A percentile compares a stretch with the other conserved stretches of the same genome.
Evolutionary conservation across 2,329 filamentous ascomycete genomes (phyloP).

Genomic region (Cryphonectria nitschkei): DNA sequence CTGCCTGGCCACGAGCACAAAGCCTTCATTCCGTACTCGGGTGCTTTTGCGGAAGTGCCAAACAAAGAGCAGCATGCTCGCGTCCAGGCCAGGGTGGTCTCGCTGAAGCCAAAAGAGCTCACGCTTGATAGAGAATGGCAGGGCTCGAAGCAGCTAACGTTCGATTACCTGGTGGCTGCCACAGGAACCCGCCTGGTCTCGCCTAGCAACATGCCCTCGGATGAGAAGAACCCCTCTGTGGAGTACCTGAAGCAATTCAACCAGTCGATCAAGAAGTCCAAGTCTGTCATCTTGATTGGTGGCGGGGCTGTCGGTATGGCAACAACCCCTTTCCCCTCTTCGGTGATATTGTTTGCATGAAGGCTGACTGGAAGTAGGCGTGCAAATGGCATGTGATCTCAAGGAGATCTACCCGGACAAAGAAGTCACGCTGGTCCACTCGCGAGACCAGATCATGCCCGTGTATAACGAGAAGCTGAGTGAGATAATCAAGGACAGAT

Average conservation of each 20-base stretch:
- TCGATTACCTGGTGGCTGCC: constrained; percentile 49
- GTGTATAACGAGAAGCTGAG: constrained; percentile 47
- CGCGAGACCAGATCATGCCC: constrained; percentile 47
- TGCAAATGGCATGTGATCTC: constrained; percentile 54
- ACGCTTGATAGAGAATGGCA: constrained; percentile 42
- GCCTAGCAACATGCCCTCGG: constrained; percentile 41
- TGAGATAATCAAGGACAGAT: constrained; percentile 40
- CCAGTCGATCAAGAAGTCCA: constrained; percentile 36
- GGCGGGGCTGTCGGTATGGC: constrained; percentile 50
- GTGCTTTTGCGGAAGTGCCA: constrained; percentile 38
- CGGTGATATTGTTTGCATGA: not conserved
- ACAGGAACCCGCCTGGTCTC: constrained; percentile 45
- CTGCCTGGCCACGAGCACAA: constrained; percentile 47
- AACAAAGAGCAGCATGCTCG: constrained; percentile 39
- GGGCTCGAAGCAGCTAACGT: constrained; percentile 40
- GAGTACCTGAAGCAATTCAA: constrained; percentile 42
- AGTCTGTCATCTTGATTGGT: constrained; percentile 43
- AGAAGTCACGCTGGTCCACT: constrained; percentile 51
- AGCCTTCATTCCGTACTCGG: constrained; percentile 52
- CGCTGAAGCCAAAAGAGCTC: constrained; percentile 38
- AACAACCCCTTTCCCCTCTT: not conserved
- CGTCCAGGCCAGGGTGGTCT: constrained; percentile 39
- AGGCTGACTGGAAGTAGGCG: constrained; percentile 24
- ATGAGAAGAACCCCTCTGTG: constrained; percentile 40
- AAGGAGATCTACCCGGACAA: constrained; percentile 52